Evolutionary conservation across 805 yeast species (phyloP).

Genomic region (Metschnikowia picachoensis): DNA sequence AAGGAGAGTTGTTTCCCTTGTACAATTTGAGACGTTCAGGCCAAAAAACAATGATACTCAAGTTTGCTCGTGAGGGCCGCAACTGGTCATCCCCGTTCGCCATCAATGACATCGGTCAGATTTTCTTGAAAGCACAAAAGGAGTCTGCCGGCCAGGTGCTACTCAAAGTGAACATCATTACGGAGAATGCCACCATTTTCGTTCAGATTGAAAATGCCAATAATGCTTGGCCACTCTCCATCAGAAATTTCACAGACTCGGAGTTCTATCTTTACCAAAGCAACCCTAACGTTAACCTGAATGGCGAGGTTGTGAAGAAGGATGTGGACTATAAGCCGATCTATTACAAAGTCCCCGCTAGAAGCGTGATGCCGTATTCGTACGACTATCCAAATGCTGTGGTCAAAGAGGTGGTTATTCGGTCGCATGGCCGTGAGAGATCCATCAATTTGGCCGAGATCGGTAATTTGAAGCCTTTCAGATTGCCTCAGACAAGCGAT

Average conservation of each 20-base stretch:
- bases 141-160: slow-evolving; percentile 65
- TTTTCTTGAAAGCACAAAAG: slow-evolving; percentile 65
- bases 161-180: slow-evolving; percentile 64
- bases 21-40: slow-evolving; percentile 57
- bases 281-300: slow-evolving; percentile 68
- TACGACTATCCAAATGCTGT: slow-evolving; percentile 96
- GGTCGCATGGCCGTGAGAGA: slow-evolving; percentile 71
- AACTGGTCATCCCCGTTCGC: slow-evolving; percentile 88
- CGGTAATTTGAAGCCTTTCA: slow-evolving; percentile 85
- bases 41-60: slow-evolving; percentile 57
- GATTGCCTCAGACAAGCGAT: slow-evolving; percentile 50
- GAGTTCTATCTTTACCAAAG: slow-evolving; percentile 85
- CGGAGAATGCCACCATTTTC: slow-evolving; percentile 82
- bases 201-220: slow-evolving; percentile 70
- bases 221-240: slow-evolving; percentile 87
- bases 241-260: slow-evolving; percentile 83
- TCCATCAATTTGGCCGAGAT: slow-evolving; percentile 86
- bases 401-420: slow-evolving; percentile 71
- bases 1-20: slow-evolving; percentile 51
- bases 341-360: slow-evolving; percentile 76
- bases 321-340: slow-evolving; percentile 69
- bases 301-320: slow-evolving; percentile 48
- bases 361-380: slow-evolving; percentile 95
- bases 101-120: slow-evolving; percentile 79
- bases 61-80: slow-evolving; percentile 52